Evolutionary conservation across 768 basidiomycete species (phyloP), one percentile per base, ranked within the genome.

Genomic region (Asterophora parasitica): DNA sequence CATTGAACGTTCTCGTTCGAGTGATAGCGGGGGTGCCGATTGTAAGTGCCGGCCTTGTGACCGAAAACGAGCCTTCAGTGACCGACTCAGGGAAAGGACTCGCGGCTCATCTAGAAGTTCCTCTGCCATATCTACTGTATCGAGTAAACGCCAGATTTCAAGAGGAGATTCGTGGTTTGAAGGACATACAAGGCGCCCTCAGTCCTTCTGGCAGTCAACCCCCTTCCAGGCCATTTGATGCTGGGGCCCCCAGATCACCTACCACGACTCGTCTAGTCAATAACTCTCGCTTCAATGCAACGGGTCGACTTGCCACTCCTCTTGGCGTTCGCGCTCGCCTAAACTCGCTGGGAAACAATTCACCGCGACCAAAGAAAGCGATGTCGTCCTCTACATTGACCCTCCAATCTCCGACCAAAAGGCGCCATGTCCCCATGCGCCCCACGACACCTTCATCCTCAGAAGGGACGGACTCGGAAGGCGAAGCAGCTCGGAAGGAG

Each of bases 91-190:
- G 89, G 90, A 91, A 88, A 64, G 86, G 80, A 27, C 77, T 92
- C 10, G 87, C 90, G 3, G 74, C 79, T 19, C 88, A 88, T 58
- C 76, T 92, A 4, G 74, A 84, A 54, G 88, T 91, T 0, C 90
- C 90, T 0, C 66, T 92, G 4, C 90, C 90, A 0, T 92, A 91
- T 63, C 75, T 92, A 23, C 77, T 92, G 8, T 90, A 90, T 58
- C 79, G 90, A 16, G 88, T 88, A 11, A 86, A 90, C 61, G 83
- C 82, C 10, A 76, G 90, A 52, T 92, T 88, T 47, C 88, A 92
- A 61, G 85, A 92, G 64, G 90, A 90, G 60, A 78, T 92, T 26
- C 80, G 85, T 32, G 85, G 86, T 1, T 61, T 92, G 40, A 83
- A 87, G 57, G 84, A 83, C 53, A 81, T 86, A 30, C 77, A 76